Percentiles rank a stretch among this genome's conserved stretches.
Conservation (phyloP, 345 rosid genomes). For the Aquilaria sinensis region DNA sequence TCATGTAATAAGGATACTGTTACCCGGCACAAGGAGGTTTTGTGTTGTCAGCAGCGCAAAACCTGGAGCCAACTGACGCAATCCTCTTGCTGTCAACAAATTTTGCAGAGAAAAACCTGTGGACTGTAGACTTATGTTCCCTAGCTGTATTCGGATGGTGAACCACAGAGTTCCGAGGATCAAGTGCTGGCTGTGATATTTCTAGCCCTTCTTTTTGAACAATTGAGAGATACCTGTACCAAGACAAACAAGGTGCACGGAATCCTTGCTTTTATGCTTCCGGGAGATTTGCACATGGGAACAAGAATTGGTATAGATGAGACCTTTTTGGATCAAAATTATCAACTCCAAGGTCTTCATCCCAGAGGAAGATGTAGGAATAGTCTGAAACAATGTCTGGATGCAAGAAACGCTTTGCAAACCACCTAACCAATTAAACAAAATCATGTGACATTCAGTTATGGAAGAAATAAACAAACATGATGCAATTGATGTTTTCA, state of each 20-base stretch:
- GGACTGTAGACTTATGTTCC: slow-evolving; percentile 35
- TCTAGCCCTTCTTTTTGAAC: slow-evolving; percentile 60
- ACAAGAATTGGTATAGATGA: no score
- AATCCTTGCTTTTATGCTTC: no score
- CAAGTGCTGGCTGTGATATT: slow-evolving; percentile 82
- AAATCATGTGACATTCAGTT: neutral
- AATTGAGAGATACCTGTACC: slow-evolving; percentile 49
- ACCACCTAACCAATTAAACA: slow-evolving; percentile 41
- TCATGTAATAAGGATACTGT: no score
- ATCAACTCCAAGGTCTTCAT: slow-evolving; percentile 57
- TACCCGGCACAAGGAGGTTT: no score
- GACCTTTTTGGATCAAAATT: slow-evolving; percentile 43
- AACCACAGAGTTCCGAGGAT: slow-evolving; percentile 36
- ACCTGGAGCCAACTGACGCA: no score
- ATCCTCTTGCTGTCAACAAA: no score
- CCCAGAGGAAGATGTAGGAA: neutral
- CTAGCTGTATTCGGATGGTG: slow-evolving; percentile 49
- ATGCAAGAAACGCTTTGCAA: slow-evolving; percentile 63
- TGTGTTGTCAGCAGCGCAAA: no score
- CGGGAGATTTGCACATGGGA: neutral
- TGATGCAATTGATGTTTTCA: no score
- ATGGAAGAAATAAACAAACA: neutral
- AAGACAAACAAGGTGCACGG: no score
- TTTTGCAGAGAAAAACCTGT: slow-evolving; percentile 33
- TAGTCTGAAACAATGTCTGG: slow-evolving; percentile 53